These are phyloP conservation scores for Cercophora newfieldiana DNA, from an alignment of 495 filamentous ascomycete genomes.

Conservation along the genomic window DNA sequence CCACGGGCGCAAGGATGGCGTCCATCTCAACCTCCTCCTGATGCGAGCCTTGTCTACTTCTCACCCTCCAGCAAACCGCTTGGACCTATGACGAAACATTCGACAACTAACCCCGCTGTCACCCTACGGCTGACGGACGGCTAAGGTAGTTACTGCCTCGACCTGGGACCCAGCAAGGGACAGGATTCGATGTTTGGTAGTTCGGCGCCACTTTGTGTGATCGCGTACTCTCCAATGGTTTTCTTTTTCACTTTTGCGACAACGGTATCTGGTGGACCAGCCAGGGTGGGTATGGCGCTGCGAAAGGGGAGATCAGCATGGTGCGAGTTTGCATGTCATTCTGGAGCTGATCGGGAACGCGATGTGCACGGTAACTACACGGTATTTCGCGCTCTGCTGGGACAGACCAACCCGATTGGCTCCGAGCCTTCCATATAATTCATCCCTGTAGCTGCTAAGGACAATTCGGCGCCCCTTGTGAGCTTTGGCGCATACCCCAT, in stretches of 20 bases:
- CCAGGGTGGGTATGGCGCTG: neutral
- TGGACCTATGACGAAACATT: constrained; percentile 6
- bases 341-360: constrained; percentile 1
- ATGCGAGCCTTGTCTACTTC: neutral
- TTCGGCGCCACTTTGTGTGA: neutral
- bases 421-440: neutral
- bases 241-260: neutral
- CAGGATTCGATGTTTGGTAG: neutral
- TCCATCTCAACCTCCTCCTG: neutral
- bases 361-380: neutral
- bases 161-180: neutral
- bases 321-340: neutral
- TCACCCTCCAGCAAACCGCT: neutral
- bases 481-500: neutral
- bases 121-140: neutral
- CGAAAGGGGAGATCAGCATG: neutral
- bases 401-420: neutral
- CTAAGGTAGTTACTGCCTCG: too few species aligned
- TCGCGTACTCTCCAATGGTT: too few species aligned
- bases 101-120: neutral
- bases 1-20: neutral
- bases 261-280: neutral
- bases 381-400: neutral
- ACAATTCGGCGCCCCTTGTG: neutral
- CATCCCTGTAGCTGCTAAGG: neutral